Base-by-base conservation (phyloP, 2,329 filamentous ascomycete genomes). In the Ambrosiella xylebori region DNA sequence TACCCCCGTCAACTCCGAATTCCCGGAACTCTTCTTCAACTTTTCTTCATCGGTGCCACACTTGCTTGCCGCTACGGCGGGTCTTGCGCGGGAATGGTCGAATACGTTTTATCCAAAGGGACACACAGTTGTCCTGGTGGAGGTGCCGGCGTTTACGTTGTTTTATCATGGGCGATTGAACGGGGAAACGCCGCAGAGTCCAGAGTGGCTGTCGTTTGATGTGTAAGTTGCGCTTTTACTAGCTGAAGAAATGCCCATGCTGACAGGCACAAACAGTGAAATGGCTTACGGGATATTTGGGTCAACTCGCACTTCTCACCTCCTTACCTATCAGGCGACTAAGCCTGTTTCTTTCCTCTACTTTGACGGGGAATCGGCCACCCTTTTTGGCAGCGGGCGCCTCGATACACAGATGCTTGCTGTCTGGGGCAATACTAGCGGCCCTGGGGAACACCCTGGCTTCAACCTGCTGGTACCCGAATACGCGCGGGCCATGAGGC, bases 261-360 rank as follows among this genome's bases (percentile, higher is more conserved):
- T 7, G 12, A 35, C 50, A 15, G 47, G 47, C 39, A 13, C 19
- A 8, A 15, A n/a, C 50, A 70, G 68, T 45, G 74, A 73, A 59
- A 77, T 77, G 75, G 69, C 73, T n/a, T 77, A 77, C 62, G 73
- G 72, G 4, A 77, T 78, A 61, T 76, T 76, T 70, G 74, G 75
- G 17, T 66, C 65, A 0, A 66, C 67, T 27, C 66, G 69, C 39
- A 65, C 72, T 55, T 73, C 71, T 7, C 70, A 71, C 59, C 67
- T 77, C 66, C 66, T 76, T 41, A 76, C 72, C 1, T 78, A 75
- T 63, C 71, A 76, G 62, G 74, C 73, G 1, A 73, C 68, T 15
- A 70, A 69, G 4, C 65, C 68, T 8, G 65, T 72, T 7, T 69
- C 68, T 58, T 70, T 70, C 37, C 64, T 77, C 3, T 76, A 77